Conservation (phyloP, 2,329 filamentous ascomycete species). For the Zymoseptoria crescenta region DNA sequence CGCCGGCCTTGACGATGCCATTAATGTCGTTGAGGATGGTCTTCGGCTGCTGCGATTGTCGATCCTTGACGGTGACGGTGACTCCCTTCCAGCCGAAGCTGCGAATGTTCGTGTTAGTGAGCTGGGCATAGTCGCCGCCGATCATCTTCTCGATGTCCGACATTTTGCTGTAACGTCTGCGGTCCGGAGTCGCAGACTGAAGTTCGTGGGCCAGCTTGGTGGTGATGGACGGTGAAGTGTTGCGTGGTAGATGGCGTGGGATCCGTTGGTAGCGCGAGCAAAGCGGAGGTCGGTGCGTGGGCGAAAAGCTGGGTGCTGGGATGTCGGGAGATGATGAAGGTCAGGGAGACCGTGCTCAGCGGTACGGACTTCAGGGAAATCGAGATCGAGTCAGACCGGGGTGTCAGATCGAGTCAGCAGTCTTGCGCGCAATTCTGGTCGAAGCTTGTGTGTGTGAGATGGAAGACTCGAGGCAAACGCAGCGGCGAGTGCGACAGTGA, state of each 20-base stretch:
- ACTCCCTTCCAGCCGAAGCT: constrained; percentile 60
- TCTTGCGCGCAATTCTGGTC: background rate
- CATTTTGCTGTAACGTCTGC: constrained; percentile 31
- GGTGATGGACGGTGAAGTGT: background rate
- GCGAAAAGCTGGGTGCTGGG: background rate
- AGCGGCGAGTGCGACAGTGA: background rate
- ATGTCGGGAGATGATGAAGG: background rate
- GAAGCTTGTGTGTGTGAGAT: background rate
- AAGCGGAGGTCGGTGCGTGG: background rate
- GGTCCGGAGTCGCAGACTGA: constrained; percentile 22
- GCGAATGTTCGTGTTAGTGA: constrained; percentile 56
- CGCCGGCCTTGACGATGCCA: constrained; percentile 60
- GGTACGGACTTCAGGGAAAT: background rate
- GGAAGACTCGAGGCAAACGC: background rate
- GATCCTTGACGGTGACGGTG: constrained; percentile 65
- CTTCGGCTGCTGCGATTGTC: constrained; percentile 54
- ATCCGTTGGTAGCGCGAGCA: background rate
- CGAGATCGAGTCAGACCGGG: background rate
- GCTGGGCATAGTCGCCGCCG: constrained; percentile 41
- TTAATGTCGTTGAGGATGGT: constrained; percentile 56
- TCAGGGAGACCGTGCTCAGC: constrained; percentile 1
- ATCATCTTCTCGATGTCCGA: constrained; percentile 42
- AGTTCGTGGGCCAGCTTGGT: constrained; percentile 18
- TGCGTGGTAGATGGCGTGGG: background rate
- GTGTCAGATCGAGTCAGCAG: background rate